These are phyloP conservation scores for Mycena albidolilacea DNA, from an alignment of 768 basidiomycete species.

Conservation along the genomic window DNA sequence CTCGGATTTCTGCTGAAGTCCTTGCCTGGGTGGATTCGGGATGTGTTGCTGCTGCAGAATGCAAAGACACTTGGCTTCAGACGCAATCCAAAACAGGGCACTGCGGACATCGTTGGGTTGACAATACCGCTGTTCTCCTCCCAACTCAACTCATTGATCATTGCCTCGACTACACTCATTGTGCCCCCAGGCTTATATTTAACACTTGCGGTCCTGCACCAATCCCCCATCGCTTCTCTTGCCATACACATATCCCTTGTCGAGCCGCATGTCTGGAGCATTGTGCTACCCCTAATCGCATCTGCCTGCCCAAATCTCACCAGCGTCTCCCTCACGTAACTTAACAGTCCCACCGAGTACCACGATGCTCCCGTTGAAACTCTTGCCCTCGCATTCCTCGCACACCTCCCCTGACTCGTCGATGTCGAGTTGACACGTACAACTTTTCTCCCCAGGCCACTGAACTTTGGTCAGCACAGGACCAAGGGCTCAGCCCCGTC, in stretches of 20 bases:
- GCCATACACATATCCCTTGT: neutral
- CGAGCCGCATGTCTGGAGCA: neutral
- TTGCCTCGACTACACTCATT: conserved; percentile 6
- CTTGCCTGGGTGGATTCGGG: neutral
- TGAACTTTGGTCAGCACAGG: neutral
- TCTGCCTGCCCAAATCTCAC: neutral
- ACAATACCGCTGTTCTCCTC: neutral
- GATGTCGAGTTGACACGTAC: neutral
- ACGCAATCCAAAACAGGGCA: too few species aligned
- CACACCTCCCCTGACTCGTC: neutral
- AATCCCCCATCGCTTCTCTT: neutral
- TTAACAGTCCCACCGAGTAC: neutral
- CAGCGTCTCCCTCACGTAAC: neutral
- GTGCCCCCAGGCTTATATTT: neutral
- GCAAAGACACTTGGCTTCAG: neutral
- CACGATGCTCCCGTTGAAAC: neutral
- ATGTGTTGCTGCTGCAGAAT: neutral
- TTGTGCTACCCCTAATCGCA: neutral
- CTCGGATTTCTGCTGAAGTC: neutral
- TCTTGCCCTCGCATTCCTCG: neutral
- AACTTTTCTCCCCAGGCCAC: neutral
- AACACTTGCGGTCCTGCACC: conserved; percentile 12
- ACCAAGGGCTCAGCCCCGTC: neutral
- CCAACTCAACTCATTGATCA: neutral
- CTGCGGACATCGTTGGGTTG: neutral